A percentile compares a stretch with the other conserved stretches of the same genome.
Conservation (phyloP, 2,329 filamentous ascomycete genomes). For the Magnaporthiopsis incrustans region DNA sequence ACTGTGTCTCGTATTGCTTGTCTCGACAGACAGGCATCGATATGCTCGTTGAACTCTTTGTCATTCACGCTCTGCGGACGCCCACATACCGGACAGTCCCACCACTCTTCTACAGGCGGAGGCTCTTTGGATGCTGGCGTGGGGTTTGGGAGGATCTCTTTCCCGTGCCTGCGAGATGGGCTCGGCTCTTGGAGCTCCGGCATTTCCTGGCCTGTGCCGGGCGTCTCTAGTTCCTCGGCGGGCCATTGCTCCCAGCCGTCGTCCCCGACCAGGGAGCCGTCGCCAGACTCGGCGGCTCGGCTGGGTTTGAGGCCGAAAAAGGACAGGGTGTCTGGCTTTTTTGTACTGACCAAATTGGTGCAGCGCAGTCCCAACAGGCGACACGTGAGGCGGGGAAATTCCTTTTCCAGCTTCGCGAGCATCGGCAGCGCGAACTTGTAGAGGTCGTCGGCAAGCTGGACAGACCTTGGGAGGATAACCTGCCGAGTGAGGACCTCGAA, state of each 20-base stretch:
- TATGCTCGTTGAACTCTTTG: constrained; percentile 76
- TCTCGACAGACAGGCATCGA: constrained; percentile 82
- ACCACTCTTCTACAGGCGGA: constrained; percentile 43
- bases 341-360: constrained; percentile 79
- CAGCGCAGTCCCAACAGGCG: constrained; percentile 84
- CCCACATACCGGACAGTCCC: constrained; percentile 86
- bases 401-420: constrained; percentile 73
- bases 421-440: constrained; percentile 78
- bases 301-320: constrained; percentile 64
- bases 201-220: constrained; percentile 36
- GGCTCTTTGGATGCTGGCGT: constrained; percentile 27
- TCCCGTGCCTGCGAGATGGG: constrained; percentile 33
- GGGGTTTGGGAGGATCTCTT: constrained; percentile 43
- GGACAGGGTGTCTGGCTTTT: constrained; percentile 65
- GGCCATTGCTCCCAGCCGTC: constrained; percentile 8
- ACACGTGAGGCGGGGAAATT: constrained; percentile 70
- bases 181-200: constrained; percentile 39
- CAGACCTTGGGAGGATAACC: constrained; percentile 61
- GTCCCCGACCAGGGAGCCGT: constrained; percentile 10
- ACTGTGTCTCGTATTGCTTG: constrained; percentile 80
- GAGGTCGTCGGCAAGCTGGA: constrained; percentile 69
- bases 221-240: neutral
- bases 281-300: constrained; percentile 15
- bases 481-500: constrained; percentile 89
- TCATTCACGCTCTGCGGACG: constrained; percentile 69